Base-by-base conservation (phyloP, 257 asterid genomes). In the Capsicum rhomboideum region DNA sequence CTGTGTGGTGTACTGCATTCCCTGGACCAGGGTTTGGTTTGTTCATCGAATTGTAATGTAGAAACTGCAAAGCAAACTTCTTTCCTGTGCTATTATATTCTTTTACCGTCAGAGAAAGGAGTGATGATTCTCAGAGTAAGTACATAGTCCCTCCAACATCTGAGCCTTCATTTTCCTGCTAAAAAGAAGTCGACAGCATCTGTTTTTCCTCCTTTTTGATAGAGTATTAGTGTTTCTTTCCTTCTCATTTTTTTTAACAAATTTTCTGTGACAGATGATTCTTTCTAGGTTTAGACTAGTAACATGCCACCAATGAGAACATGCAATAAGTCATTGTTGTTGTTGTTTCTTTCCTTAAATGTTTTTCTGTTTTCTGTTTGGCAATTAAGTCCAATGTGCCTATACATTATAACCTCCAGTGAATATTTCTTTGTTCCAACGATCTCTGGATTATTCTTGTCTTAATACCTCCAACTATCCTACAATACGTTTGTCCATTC, bases 21-120 rank as follows among this genome's bases (percentile, higher is more conserved):
- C 92, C 92, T 89, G 37, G 99, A 97, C 86, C 95, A 94, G 89
- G 99, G 99, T 78, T 87, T 97, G 92, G 89, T 97, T 87, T 97
- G 99, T 93, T 92, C 90, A 87, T 92, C 98, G 34, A 86, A 90
- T 82, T 93, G 92, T 89, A 97, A 93, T 83, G 59, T 97, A 63
- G 98, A 93, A 88, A 93, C 95, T 87, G 89, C 86, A 87, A 87
- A 69, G 86, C 91, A 91, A 87, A 90, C 98, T 78, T 90, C 96
- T 86, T 90, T 95, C 83, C 90, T 53, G 83, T 93, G 97, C 91
- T 96, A 92, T 85, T 96, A 96, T 86, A 87, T 96, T 83, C 97
- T 96, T 49, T 90, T 96, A 85, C 98, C 99, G 87, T 93, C 99
- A 2, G 95, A 92, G 87, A 93, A 89, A 86, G 93, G 96, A 88